Conservation (phyloP, 257 asterid species). For the Paraleonurus japonicus region DNA sequence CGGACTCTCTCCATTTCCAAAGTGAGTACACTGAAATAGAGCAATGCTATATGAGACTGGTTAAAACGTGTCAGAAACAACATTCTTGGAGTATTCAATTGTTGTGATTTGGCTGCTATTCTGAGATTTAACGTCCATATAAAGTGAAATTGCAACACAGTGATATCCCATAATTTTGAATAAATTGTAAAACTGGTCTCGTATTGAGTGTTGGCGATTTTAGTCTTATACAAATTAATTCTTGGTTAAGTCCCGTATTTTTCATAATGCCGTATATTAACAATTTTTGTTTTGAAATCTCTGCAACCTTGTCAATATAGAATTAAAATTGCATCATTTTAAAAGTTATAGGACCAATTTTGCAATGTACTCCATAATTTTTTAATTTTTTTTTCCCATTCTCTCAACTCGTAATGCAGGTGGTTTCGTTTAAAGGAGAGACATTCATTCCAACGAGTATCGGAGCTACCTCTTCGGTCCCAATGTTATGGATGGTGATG, state of each 20-base stretch:
- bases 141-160: not conserved
- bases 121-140: not conserved
- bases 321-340: not conserved
- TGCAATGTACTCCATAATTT: not conserved
- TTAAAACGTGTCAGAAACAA: not conserved
- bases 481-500: constrained; percentile 87
- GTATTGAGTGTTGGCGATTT: not conserved
- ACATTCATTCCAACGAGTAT: constrained; percentile 75
- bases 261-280: not conserved
- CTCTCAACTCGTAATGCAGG: constrained; percentile 37
- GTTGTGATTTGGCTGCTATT: not conserved
- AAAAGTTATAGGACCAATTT: not conserved
- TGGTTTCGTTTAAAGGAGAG: constrained; percentile 57
- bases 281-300: not conserved
- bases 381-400: not conserved
- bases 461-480: constrained; percentile 44
- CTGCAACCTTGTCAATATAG: not conserved
- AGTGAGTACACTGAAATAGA: constrained; percentile 42
- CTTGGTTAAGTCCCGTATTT: too few relatives aligned
- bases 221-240: not conserved
- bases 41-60: not conserved
- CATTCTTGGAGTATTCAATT: not conserved
- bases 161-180: not conserved
- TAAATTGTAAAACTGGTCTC: not conserved
- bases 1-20: constrained; percentile 54